Base-by-base conservation (phyloP, 805 yeast species). In the Yamadazyma tumulicola region DNA sequence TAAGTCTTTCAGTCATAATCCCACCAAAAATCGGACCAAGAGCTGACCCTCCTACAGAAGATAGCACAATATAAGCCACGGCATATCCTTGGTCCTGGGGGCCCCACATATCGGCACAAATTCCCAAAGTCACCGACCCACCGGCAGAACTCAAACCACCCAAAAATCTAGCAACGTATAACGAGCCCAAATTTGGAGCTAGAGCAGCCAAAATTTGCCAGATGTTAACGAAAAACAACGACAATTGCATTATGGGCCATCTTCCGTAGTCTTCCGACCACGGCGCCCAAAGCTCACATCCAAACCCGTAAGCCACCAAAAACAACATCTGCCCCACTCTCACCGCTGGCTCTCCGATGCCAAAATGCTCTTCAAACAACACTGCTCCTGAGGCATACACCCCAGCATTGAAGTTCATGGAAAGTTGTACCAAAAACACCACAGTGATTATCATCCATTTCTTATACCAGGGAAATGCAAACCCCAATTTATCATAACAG, bases 351-450 rank as follows among this genome's bases (percentile, higher is more conserved):
- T 39, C 43, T 19, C 49, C 35, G 15, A 56, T 42, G 19, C 42
- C 36, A 34, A 44, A 57, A 3, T 55, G 42, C 22, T 51, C 59
- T 11, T 54, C 30, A 16, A 56, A 44, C 10, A 38, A 36, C 8
- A 51, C 41, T 5, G 50, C 46, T 7, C 58, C 55, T 11, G 45
- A 43, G 8, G 59, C 51, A 34, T 52, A 64, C 6, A 64, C 55
- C 38, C 63, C 52, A 1, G 71, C 40, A 44, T 64, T 64, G 51
- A 60, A 64, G 43, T 64, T 64, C 69, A 64, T 64, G 3, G 69
- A 63, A 32, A 60, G 37, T 39, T 64, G 71, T 11, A 64, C 67
- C 10, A 51, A 38, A 33, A 64, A 64, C 13, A 61, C 55, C 2
- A 63, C 59, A 1, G 64, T 43, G n/a, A 64, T 38, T 23, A 64